Evolutionary conservation across 2,329 filamentous ascomycete genomes (phyloP).

Genomic region (Helotiales sp.): DNA sequence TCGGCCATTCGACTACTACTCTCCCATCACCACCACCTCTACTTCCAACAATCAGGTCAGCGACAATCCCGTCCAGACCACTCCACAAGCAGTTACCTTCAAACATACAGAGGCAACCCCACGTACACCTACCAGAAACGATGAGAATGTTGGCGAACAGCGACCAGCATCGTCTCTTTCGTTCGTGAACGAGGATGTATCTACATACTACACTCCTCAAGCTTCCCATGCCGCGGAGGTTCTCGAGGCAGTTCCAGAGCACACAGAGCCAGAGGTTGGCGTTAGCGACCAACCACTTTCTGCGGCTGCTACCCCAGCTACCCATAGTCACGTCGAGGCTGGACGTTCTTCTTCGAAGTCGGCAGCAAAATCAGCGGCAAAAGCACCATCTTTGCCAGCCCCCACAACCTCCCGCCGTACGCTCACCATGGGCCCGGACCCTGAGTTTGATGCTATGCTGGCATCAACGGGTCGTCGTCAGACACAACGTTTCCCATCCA

Average conservation of each 20-base stretch:
- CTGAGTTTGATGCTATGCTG: neutral
- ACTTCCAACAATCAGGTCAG: neutral
- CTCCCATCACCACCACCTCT: neutral
- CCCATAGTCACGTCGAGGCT: neutral
- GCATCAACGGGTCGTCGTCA: neutral
- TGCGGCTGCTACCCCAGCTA: neutral
- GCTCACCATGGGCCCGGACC: neutral
- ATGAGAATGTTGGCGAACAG: neutral
- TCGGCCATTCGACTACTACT: constrained; percentile 5
- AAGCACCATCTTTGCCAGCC: neutral
- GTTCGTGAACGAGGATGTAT: neutral
- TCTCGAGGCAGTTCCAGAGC: neutral
- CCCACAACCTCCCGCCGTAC: neutral
- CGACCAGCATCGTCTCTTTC: neutral
- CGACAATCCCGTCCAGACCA: neutral
- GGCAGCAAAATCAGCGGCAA: neutral
- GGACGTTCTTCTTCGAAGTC: neutral
- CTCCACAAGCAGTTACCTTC: neutral
- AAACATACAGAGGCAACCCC: neutral
- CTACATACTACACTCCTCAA: neutral
- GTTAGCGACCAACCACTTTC: neutral
- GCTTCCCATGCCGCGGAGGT: neutral
- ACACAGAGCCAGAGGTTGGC: neutral
- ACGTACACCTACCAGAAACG: neutral
- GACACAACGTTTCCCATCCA: neutral